A percentile compares a stretch with the other conserved stretches of the same genome.
phyloP scores from a whole-genome alignment of 805 yeast genomes.

The Komagataella pastoris region DNA sequence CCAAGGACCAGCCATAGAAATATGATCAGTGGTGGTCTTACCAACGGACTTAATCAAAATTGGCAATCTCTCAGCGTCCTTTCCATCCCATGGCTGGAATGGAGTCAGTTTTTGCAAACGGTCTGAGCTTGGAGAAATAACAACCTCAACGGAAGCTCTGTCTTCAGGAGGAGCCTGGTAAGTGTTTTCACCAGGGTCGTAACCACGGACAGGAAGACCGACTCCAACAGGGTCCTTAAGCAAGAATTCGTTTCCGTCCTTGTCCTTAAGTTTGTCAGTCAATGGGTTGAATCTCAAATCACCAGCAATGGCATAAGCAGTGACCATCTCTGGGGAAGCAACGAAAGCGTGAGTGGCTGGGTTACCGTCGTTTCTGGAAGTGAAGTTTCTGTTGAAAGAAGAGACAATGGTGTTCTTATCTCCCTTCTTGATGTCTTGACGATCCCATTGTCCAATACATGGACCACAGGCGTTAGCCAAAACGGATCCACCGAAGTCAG shows the following conservation, averaged over 20 bases:
- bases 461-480: conserved; percentile 99
- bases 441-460: conserved; percentile 99
- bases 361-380: conserved; percentile 97
- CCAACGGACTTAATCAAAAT: conserved; percentile 93
- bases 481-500: conserved; percentile 80
- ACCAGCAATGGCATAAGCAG: conserved; percentile 94
- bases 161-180: conserved; percentile 95
- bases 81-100: conserved; percentile 93
- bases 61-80: conserved; percentile 81
- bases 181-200: conserved; percentile 53
- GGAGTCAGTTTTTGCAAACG: conserved; percentile 93
- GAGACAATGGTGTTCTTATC: conserved; percentile 86
- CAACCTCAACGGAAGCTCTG: conserved; percentile 61
- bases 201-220: conserved; percentile 75
- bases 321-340: conserved; percentile 97
- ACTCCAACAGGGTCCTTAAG: conserved; percentile 73
- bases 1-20: conserved; percentile 99
- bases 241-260: conserved; percentile 60
- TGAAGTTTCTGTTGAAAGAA: conserved; percentile 94
- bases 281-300: conserved; percentile 85
- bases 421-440: conserved; percentile 53
- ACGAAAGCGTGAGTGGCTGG: conserved; percentile 94
- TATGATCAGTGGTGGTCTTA: conserved; percentile 98
- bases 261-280: conserved; percentile 66
- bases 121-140: conserved; percentile 81